Percentiles rank a stretch among this genome's conserved stretches.
These are phyloP conservation scores for Centaurea solstitialis DNA, from an alignment of 129 eudicot genomes.

Conservation along the genomic window DNA sequence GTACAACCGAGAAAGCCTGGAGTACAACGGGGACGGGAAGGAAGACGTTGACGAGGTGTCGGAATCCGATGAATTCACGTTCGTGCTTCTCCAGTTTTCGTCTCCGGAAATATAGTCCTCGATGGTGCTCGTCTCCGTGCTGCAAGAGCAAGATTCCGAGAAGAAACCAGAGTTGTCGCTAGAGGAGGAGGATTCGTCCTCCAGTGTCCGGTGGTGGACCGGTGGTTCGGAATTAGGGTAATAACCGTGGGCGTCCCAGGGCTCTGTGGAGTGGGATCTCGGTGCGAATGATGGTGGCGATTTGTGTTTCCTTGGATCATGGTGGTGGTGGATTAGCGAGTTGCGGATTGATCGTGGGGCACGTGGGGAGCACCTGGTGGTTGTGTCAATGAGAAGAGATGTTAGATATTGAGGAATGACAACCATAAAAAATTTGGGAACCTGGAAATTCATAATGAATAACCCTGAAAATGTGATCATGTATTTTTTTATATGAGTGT, in stretches of 20 bases:
- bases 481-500: not conserved
- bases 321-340: conserved; percentile 28
- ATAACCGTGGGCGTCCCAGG: conserved; percentile 32
- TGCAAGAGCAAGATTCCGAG: conserved; percentile 62
- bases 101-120: conserved; percentile 54
- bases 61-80: conserved; percentile 62
- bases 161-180: conserved; percentile 71
- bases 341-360: conserved; percentile 77
- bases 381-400: not conserved
- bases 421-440: too few species aligned
- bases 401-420: not conserved
- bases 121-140: conserved; percentile 53
- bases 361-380: conserved; percentile 79
- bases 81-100: conserved; percentile 33
- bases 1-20: conserved; percentile 43
- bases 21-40: conserved; percentile 59
- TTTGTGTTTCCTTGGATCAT: conserved; percentile 43
- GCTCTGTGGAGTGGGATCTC: conserved; percentile 27
- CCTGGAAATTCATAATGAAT: not conserved
- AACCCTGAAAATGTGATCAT: not conserved
- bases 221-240: conserved; percentile 16
- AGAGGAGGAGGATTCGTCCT: conserved; percentile 53
- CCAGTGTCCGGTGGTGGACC: conserved; percentile 18
- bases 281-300: conserved; percentile 6
- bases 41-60: conserved; percentile 70